phyloP scores from a whole-genome alignment of 2,329 filamentous ascomycete genomes.

The Scopulariopsis brevicaulis region DNA sequence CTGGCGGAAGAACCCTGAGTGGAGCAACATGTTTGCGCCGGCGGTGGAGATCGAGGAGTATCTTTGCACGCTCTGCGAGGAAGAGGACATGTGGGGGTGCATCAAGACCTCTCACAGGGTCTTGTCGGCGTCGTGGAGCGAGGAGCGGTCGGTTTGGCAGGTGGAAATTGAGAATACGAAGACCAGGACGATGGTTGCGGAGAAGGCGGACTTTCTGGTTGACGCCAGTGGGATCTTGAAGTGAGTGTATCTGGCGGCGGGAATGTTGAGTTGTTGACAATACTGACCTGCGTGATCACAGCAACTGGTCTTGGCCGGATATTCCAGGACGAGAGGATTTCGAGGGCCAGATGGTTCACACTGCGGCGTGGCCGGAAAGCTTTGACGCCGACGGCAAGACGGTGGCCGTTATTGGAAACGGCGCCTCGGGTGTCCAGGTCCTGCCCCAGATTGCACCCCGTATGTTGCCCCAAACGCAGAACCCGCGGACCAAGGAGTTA shows the following conservation, averaged over 20 bases:
- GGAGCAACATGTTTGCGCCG: slow-evolving; percentile 44
- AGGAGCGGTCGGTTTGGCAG: slow-evolving; percentile 27
- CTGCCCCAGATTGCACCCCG: slow-evolving; percentile 35
- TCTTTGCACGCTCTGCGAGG: slow-evolving; percentile 33
- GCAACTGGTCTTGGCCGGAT: slow-evolving; percentile 37
- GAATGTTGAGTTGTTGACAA: neutral
- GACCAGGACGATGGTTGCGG: slow-evolving; percentile 26
- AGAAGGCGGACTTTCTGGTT: slow-evolving; percentile 34
- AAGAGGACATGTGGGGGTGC: slow-evolving; percentile 28
- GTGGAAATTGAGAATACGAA: slow-evolving; percentile 25
- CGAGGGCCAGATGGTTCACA: slow-evolving; percentile 37
- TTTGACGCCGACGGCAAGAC: slow-evolving; percentile 37
- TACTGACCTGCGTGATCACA: neutral
- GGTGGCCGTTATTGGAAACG: slow-evolving; percentile 45
- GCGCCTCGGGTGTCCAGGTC: slow-evolving; percentile 41
- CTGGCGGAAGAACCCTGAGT: slow-evolving; percentile 46
- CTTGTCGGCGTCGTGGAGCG: slow-evolving; percentile 30
- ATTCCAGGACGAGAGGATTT: slow-evolving; percentile 33
- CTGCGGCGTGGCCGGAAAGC: slow-evolving; percentile 37
- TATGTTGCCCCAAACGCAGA: slow-evolving; percentile 10
- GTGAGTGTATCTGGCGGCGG: slow-evolving; percentile 18
- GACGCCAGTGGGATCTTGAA: slow-evolving; percentile 41
- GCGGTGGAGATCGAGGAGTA: slow-evolving; percentile 45
- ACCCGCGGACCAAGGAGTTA: neutral
- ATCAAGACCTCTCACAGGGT: slow-evolving; percentile 33